Percentiles rank a stretch among this genome's conserved stretches.
phyloP scores from a whole-genome alignment of 2,329 filamentous ascomycete species.

The Venturia asperata region DNA sequence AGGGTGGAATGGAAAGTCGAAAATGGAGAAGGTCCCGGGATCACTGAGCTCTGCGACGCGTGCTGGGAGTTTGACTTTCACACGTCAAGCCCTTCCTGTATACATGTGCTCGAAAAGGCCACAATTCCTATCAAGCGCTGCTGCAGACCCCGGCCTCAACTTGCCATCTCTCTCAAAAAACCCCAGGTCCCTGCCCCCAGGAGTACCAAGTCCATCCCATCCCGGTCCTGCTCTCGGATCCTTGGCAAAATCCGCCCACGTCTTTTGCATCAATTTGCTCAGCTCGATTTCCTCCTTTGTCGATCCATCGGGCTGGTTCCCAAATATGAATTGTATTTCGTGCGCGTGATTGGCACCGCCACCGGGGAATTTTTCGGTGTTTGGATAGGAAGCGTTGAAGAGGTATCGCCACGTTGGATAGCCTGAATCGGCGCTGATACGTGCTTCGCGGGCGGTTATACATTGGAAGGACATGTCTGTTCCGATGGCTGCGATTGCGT shows the following conservation, averaged over 20 bases:
- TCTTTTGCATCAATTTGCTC: conserved; percentile 27
- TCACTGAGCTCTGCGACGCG: no score
- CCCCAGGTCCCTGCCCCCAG: neutral
- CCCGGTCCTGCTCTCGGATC: conserved; percentile 28
- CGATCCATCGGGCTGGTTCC: conserved; percentile 25
- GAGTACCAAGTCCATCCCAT: conserved; percentile 25
- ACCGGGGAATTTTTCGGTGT: conserved; percentile 27
- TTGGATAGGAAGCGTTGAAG: conserved; percentile 33
- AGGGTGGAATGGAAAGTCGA: no score
- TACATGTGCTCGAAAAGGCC: neutral
- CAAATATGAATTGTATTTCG: conserved; percentile 33
- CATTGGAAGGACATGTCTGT: conserved; percentile 23
- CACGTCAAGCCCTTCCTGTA: conserved; percentile 4
- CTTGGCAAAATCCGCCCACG: conserved; percentile 13
- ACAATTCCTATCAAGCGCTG: neutral
- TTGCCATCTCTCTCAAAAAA: neutral
- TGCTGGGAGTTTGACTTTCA: no score
- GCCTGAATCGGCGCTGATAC: conserved; percentile 16
- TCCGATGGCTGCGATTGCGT: conserved; percentile 26
- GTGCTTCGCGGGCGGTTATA: conserved; percentile 10
- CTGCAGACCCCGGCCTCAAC: neutral
- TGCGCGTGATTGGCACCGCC: conserved; percentile 31
- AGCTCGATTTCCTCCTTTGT: conserved; percentile 29
- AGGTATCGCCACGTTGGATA: conserved; percentile 32
- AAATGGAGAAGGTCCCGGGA: no score